phyloP scores from a whole-genome alignment of 169 alveolate genomes.

The Plasmodium berghei region DNA sequence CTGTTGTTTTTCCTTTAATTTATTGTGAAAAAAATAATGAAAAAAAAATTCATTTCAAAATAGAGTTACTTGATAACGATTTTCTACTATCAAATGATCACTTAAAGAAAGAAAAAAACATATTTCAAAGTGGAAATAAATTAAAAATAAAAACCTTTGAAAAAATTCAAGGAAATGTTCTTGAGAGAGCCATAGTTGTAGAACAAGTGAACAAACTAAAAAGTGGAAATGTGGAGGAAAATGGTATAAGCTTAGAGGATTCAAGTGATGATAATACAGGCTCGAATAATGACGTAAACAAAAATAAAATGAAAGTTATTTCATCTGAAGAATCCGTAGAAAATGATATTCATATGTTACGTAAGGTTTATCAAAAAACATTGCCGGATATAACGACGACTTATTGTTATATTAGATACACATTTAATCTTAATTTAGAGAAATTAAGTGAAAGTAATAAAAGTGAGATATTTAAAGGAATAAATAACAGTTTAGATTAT shows the following conservation, averaged over 20 bases:
- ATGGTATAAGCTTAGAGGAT: slow-evolving; percentile 13
- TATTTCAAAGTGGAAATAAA: slow-evolving; percentile 46
- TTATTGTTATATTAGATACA: slow-evolving; percentile 64
- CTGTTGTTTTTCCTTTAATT: slow-evolving; percentile 21
- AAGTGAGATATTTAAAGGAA: slow-evolving; percentile 66
- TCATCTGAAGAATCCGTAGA: slow-evolving; percentile 72
- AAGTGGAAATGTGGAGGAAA: neutral
- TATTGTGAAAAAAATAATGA: slow-evolving; percentile 21
- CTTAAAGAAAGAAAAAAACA: slow-evolving; percentile 61
- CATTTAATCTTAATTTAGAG: slow-evolving; percentile 68
- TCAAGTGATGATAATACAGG: slow-evolving; percentile 31
- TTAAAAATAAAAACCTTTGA: slow-evolving; percentile 55
- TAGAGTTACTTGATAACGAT: slow-evolving; percentile 69
- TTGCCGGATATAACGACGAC: slow-evolving; percentile 31
- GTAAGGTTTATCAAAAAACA: slow-evolving; percentile 60
- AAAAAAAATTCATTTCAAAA: slow-evolving; percentile 57
- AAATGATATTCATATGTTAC: slow-evolving; percentile 73
- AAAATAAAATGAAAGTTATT: slow-evolving; percentile 44
- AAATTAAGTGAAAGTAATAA: slow-evolving; percentile 59
- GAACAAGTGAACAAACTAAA: slow-evolving; percentile 37
- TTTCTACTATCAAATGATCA: slow-evolving; percentile 46
- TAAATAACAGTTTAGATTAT: slow-evolving; percentile 47
- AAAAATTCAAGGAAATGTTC: slow-evolving; percentile 60
- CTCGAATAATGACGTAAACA: neutral
- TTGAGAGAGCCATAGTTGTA: slow-evolving; percentile 64